Percentiles rank a stretch among this genome's conserved stretches.
These are phyloP conservation scores for Phytopythium oedochilum DNA, from an alignment of 352 stramenopile genomes.

Conservation along the genomic window DNA sequence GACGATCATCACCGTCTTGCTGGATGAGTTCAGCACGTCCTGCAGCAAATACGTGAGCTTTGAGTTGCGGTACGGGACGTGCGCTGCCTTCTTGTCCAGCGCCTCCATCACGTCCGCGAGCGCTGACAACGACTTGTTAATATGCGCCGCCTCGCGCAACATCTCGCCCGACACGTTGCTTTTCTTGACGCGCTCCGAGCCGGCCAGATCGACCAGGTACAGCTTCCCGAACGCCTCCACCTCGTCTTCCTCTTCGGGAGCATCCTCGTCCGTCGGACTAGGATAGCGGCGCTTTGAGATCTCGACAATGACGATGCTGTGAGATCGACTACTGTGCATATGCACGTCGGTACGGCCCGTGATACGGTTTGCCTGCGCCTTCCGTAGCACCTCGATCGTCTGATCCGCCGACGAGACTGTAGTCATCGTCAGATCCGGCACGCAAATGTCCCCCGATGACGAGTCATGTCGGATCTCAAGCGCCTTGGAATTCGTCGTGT, in stretches of 20 bases:
- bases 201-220: slow-evolving; percentile 91
- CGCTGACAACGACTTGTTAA: slow-evolving; percentile 89
- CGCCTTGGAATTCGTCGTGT: slow-evolving; percentile 43
- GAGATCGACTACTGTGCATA: slow-evolving; percentile 88
- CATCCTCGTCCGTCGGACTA: neutral
- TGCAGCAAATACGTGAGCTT: slow-evolving; percentile 98
- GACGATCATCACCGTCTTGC: slow-evolving; percentile 95
- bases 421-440: slow-evolving; percentile 72
- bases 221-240: slow-evolving; percentile 82
- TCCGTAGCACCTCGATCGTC: slow-evolving; percentile 59
- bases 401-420: slow-evolving; percentile 59
- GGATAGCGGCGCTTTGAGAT: slow-evolving; percentile 50
- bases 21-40: slow-evolving; percentile 87
- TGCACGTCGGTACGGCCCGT: slow-evolving; percentile 88
- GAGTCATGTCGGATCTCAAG: slow-evolving; percentile 77
- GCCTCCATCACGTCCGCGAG: slow-evolving; percentile 93
- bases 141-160: slow-evolving; percentile 73
- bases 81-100: slow-evolving; percentile 86
- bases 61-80: slow-evolving; percentile 97
- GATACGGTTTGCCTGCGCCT: slow-evolving; percentile 72
- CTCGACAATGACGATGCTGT: slow-evolving; percentile 91
- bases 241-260: slow-evolving; percentile 29
- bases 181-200: slow-evolving; percentile 90
- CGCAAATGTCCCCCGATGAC: slow-evolving; percentile 58
- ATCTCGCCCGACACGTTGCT: slow-evolving; percentile 85